A percentile compares a stretch with the other conserved stretches of the same genome.
Evolutionary conservation across 2,329 filamentous ascomycete genomes (phyloP).

Genomic region (Teratosphaeria zuluensis): DNA sequence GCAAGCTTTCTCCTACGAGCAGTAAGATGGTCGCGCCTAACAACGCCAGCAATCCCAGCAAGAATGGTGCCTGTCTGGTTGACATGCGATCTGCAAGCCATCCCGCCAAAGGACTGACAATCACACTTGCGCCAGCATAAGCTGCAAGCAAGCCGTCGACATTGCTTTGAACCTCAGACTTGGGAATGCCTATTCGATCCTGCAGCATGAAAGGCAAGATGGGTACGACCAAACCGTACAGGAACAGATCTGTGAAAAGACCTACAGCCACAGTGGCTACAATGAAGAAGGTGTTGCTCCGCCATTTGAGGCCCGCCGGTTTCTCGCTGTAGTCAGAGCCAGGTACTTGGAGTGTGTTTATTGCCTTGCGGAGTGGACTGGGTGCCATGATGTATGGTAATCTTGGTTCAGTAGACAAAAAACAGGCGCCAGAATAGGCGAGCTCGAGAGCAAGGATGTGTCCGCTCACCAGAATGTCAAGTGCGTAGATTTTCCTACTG

Average conservation of each 20-base stretch:
- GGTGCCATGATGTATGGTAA: constrained; percentile 1
- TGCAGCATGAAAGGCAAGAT: constrained; percentile 49
- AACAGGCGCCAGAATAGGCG: not conserved
- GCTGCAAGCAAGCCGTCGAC: constrained; percentile 45
- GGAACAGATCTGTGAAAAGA: constrained; percentile 50
- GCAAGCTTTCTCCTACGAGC: constrained; percentile 40
- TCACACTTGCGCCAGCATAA: constrained; percentile 45
- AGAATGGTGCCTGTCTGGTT: constrained; percentile 48
- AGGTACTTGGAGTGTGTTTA: constrained; percentile 26
- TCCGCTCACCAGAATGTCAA: not conserved
- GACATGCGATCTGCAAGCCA: constrained; percentile 45
- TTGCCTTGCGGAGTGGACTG: constrained; percentile 2
- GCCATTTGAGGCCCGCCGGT: constrained; percentile 38
- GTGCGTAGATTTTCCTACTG: not conserved
- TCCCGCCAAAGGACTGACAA: constrained; percentile 44
- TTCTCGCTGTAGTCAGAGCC: constrained; percentile 22
- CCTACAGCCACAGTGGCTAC: constrained; percentile 46
- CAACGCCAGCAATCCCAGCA: constrained; percentile 45
- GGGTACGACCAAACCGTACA: constrained; percentile 51
- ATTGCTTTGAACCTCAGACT: constrained; percentile 41
- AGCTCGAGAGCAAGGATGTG: not conserved
- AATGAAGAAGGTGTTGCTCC: constrained; percentile 52
- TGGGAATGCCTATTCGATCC: constrained; percentile 40
- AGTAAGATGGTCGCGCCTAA: constrained; percentile 47
- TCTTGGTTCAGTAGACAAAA: not conserved